Base-by-base conservation (phyloP, 495 filamentous ascomycete genomes). In the Paragyromitra xinjiangensis region DNA sequence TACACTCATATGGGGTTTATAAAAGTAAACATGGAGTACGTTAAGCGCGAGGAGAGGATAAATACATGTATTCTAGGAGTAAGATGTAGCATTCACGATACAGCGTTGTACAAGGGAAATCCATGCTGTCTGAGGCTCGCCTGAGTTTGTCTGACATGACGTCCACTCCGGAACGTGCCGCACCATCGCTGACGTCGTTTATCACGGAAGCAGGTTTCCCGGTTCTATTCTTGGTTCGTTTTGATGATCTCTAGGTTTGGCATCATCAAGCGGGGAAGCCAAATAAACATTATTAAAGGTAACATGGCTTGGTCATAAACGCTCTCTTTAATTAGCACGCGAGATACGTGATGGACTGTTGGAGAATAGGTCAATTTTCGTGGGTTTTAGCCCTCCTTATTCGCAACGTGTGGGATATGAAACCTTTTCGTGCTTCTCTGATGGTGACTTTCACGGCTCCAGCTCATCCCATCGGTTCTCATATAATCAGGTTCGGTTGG, bases 181-280 rank as follows among this genome's bases (percentile, higher is more conserved):
- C 37, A 48, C 24, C 37, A 63, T 29, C 70, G 48, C 61, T 73
- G 70, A 73, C 61, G 70, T 58, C 61, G 65, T 64, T 70, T 51
- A 37, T 63, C 42, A 40, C 19, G 42, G 56, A 70, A 70, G 65
- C 65, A 75, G 66, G 65, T 75, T 75, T 51, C 3, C 42, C 19
- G 14, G 26, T 55, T 2, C 34, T 56, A 69, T 75, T 69, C 72
- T 63, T 75, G 64, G 42, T 51, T 61, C 42, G n/a, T 44, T 48
- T 59, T 62, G 71, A 61, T 75, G 63, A 74, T 74, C 50, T 19
- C 53, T 50, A 62, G 64, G 26, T 67, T 68, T 74, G 53, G 29
- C 71, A 68, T 53, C 34, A 53, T 75, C 51, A 61, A 55, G 64
- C 7, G 26, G 51, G 16, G 14, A 55, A 58, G 14, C 70, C 16